Conservation (phyloP, 257 asterid species). For the Solanum piurae region DNA sequence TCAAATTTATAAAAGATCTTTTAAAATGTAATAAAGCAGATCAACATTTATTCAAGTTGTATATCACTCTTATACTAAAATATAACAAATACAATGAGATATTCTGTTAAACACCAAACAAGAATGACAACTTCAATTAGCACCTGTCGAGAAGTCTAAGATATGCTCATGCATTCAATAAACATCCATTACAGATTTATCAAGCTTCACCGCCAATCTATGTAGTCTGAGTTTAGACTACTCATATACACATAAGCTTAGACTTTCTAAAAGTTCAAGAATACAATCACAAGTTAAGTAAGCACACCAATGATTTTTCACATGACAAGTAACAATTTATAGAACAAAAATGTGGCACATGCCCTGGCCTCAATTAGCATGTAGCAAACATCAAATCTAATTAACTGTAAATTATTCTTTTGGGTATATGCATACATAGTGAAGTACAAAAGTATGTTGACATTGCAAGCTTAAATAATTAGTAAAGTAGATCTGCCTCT, state of each 20-base stretch:
- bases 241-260: neutral
- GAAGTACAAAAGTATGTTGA: no score
- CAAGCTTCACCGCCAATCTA: neutral
- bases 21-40: neutral
- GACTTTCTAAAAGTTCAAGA: neutral
- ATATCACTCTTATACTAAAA: neutral
- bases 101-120: no score
- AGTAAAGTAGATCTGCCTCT: no score
- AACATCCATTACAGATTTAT: neutral
- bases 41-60: neutral
- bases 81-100: neutral
- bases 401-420: no score
- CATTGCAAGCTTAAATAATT: no score
- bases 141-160: rapidly evolving
- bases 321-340: neutral
- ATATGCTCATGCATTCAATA: neutral
- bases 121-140: neutral
- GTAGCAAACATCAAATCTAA: neutral
- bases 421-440: no score
- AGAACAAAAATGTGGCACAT: neutral
- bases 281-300: neutral
- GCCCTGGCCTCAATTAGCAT: neutral
- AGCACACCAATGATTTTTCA: neutral
- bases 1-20: no score
- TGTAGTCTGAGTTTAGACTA: neutral